phyloP scores from a whole-genome alignment of 306 rosid genomes.

The Benincasa hispida region DNA sequence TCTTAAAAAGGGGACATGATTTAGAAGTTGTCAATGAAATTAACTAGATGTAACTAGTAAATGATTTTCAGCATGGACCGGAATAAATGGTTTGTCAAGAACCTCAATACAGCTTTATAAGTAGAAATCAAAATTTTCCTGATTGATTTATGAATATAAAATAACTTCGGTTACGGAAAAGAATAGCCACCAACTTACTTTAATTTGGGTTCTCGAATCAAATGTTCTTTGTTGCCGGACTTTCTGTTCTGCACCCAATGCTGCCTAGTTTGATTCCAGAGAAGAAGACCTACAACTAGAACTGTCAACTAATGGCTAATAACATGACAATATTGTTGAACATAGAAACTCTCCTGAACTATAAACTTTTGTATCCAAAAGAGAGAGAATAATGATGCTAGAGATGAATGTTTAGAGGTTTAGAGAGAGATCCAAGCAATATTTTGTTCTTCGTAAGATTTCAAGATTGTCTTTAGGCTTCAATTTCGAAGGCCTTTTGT shows the following conservation, averaged over 20 bases:
- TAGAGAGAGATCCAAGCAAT: no score
- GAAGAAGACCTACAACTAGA: slow-evolving; percentile 10
- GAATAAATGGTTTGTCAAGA: not conserved
- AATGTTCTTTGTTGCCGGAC: not conserved
- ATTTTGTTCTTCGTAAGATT: no score
- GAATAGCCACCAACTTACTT: not conserved
- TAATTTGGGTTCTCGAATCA: slow-evolving; percentile 7
- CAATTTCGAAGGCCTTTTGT: no score
- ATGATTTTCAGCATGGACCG: not conserved
- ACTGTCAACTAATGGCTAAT: not conserved
- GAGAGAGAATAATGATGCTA: not conserved
- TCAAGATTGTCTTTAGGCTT: no score
- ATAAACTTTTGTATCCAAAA: not conserved
- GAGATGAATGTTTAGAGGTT: not conserved
- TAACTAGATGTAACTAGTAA: not conserved
- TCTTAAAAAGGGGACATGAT: not conserved
- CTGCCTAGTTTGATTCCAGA: slow-evolving; percentile 10
- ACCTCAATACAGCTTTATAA: not conserved
- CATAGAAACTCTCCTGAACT: not conserved
- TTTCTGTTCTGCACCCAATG: not conserved
- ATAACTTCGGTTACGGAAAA: not conserved
- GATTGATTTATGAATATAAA: not conserved
- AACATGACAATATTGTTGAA: not conserved
- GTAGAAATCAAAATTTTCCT: not conserved
- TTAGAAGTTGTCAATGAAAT: not conserved